Conservation (phyloP, 2,329 filamentous ascomycete genomes). For the Ceratocystis ficicola region DNA sequence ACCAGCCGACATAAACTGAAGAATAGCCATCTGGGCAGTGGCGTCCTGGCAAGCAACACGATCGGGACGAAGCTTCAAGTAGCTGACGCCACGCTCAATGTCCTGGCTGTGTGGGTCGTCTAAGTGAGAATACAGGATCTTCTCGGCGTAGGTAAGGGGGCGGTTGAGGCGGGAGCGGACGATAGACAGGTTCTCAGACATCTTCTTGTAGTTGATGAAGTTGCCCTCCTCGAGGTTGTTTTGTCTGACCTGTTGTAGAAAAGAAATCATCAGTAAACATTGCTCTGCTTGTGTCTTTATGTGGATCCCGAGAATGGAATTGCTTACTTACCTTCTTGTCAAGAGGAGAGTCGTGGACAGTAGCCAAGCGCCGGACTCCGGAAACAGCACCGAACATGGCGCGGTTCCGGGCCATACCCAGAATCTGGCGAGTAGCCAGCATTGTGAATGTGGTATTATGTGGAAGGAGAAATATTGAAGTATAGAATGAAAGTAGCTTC, state of each 20-base stretch:
- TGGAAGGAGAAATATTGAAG: not conserved
- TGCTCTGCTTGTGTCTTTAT: not conserved
- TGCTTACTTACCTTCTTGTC: constrained; percentile 61
- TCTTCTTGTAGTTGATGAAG: constrained; percentile 99
- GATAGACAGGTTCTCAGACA: constrained; percentile 91
- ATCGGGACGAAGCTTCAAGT: constrained; percentile 92
- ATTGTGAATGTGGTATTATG: constrained; percentile 31
- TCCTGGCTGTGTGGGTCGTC: constrained; percentile 95
- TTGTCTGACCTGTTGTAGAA: constrained; percentile 57
- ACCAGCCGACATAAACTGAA: constrained; percentile 99
- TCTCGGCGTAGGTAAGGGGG: constrained; percentile 90
- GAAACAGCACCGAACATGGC: constrained; percentile 44
- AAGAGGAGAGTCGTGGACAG: constrained; percentile 72
- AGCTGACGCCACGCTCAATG: constrained; percentile 88
- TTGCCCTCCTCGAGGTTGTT: constrained; percentile 92
- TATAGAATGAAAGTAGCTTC: constrained; percentile 3
- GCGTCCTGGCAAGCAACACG: constrained; percentile 99
- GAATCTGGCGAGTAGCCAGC: constrained; percentile 60
- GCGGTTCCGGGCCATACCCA: constrained; percentile 54
- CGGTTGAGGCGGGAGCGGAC: constrained; percentile 83
- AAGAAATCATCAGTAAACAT: not conserved
- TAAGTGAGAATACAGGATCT: constrained; percentile 97
- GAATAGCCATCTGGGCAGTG: constrained; percentile 97
- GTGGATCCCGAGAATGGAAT: not conserved
- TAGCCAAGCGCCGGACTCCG: constrained; percentile 63